Evolutionary conservation across 495 filamentous ascomycete species (phyloP).

Genomic region (Parmelia sp.): DNA sequence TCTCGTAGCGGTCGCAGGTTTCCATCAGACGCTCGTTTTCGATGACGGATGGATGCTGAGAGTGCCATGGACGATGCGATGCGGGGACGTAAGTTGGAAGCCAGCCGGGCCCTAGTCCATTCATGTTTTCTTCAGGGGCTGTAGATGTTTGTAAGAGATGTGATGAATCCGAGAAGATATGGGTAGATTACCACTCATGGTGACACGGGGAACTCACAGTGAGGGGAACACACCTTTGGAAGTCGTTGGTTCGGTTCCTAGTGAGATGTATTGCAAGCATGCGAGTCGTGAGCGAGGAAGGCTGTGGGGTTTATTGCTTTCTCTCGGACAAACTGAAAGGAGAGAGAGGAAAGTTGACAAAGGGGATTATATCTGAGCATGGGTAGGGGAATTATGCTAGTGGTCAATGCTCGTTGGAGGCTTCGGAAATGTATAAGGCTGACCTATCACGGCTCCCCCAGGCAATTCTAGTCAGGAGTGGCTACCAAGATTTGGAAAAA

Average conservation of each 20-base stretch:
- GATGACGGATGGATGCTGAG: neutral
- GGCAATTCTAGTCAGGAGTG: neutral
- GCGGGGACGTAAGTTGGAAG: neutral
- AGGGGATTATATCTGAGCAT: neutral
- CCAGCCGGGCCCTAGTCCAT: constrained; percentile 3
- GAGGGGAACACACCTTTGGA: neutral
- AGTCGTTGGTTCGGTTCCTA: neutral
- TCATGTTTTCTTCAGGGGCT: neutral
- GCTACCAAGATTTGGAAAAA: neutral
- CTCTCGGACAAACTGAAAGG: neutral
- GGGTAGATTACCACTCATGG: neutral
- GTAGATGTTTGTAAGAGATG: neutral
- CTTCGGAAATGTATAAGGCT: neutral
- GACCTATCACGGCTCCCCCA: neutral
- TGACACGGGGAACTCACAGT: neutral
- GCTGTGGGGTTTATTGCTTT: neutral
- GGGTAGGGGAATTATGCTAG: neutral
- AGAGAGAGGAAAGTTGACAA: neutral
- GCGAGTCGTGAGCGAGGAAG: neutral
- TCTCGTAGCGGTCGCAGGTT: constrained; percentile 2
- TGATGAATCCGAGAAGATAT: neutral
- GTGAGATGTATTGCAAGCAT: neutral
- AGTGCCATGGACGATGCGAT: constrained; percentile 5
- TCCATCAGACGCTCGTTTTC: constrained; percentile 1
- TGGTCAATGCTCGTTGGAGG: neutral